phyloP scores from a whole-genome alignment of 768 basidiomycete species.

The Gloeopeniophorella convolvens region DNA sequence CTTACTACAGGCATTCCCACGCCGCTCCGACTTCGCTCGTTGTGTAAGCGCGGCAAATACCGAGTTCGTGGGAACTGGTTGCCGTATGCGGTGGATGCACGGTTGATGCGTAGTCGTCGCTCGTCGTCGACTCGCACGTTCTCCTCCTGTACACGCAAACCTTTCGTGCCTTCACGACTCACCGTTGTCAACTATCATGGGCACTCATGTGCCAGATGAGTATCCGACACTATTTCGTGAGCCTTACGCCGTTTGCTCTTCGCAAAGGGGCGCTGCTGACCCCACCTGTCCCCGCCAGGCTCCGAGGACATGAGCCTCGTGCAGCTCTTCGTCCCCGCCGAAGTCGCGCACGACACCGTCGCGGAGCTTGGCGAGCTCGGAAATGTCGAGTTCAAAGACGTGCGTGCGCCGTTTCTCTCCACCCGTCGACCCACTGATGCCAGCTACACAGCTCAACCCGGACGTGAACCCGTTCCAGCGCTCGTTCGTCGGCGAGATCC shows the following conservation, averaged over 20 bases:
- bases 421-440: background rate
- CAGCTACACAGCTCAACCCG: constrained; percentile 69
- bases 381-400: constrained; percentile 96
- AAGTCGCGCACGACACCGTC: constrained; percentile 96
- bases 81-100: too few relatives aligned
- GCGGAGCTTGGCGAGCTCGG: constrained; percentile 93
- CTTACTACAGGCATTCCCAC: too few relatives aligned
- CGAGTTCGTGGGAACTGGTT: too few relatives aligned
- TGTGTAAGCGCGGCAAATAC: too few relatives aligned
- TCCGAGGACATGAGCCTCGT: constrained; percentile 98
- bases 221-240: constrained; percentile 82
- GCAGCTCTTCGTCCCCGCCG: constrained; percentile 93
- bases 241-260: constrained; percentile 24
- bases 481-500: constrained; percentile 93
- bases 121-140: too few relatives aligned
- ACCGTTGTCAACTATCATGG: constrained; percentile 21
- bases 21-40: too few relatives aligned
- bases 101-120: too few relatives aligned
- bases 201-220: constrained; percentile 43
- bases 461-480: constrained; percentile 96
- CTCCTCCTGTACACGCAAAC: too few relatives aligned
- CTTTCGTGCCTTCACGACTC: too few relatives aligned
- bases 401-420: constrained; percentile 33
- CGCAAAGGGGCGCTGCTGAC: background rate
- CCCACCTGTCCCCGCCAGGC: constrained; percentile 39